Percentiles rank a stretch among this genome's conserved stretches.
phyloP scores from a whole-genome alignment of 805 yeast genomes.

The Candida insectorum region DNA sequence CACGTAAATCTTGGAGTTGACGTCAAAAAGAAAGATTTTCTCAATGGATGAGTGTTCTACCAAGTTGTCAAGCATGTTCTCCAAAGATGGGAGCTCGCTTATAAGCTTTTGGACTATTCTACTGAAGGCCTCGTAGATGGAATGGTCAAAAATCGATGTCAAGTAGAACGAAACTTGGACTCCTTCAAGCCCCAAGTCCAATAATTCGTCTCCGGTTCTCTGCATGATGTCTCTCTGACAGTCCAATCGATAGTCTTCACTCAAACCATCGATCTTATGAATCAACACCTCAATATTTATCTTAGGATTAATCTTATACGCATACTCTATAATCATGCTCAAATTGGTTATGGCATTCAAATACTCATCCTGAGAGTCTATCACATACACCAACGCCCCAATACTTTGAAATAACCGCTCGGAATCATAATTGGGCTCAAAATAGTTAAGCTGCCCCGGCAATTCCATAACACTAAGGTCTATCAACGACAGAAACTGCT shows the following conservation, averaged over 20 bases:
- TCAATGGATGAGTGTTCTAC: slow-evolving; percentile 89
- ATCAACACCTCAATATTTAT: slow-evolving; percentile 90
- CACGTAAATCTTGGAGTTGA: slow-evolving; percentile 87
- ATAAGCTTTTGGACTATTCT: slow-evolving; percentile 89
- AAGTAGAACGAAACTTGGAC: slow-evolving; percentile 87
- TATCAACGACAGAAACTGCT: slow-evolving; percentile 77
- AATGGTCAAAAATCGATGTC: slow-evolving; percentile 93
- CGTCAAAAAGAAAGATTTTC: slow-evolving; percentile 88
- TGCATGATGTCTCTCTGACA: slow-evolving; percentile 97
- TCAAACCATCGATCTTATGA: slow-evolving; percentile 92
- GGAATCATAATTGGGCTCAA: slow-evolving; percentile 80
- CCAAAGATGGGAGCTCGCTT: slow-evolving; percentile 83
- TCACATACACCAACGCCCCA: slow-evolving; percentile 90
- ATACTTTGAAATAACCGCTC: slow-evolving; percentile 74
- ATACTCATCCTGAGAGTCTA: slow-evolving; percentile 95
- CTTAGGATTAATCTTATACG: slow-evolving; percentile 76
- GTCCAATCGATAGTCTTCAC: slow-evolving; percentile 90
- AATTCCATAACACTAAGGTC: slow-evolving; percentile 88
- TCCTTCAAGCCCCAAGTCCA: slow-evolving; percentile 86
- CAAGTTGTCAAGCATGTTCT: slow-evolving; percentile 81
- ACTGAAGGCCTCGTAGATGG: slow-evolving; percentile 93
- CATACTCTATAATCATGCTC: slow-evolving; percentile 84
- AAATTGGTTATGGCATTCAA: slow-evolving; percentile 85
- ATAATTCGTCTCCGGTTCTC: slow-evolving; percentile 86
- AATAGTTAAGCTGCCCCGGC: slow-evolving; percentile 89